Base-by-base conservation (phyloP, 306 rosid genomes). In the Heteromeles arbutifolia region DNA sequence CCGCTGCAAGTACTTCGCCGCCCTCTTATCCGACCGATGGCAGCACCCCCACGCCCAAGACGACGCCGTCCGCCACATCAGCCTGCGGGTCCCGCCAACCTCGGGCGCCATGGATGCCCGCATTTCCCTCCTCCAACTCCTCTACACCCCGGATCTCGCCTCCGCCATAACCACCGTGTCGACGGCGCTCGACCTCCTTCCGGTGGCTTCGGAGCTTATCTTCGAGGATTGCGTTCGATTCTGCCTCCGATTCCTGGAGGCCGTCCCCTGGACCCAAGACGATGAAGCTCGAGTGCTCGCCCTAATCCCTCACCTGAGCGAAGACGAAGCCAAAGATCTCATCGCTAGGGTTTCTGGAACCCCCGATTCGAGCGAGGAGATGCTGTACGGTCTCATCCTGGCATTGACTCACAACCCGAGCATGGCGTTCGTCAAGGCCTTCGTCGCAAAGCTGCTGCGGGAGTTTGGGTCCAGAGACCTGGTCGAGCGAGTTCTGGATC, bases 221-320 rank as follows among this genome's bases (percentile, higher is more conserved):
- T 95, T 95, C 73, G 98, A 95, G 82, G 98, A 85, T 5, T 92
- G 97, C 80, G 90, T 92, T 37, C 81, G 79, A 14, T 83, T 80
- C 70, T 94, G 97, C 53, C 95, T 94, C 17, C 78, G 74, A 13
- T 90, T 84, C 48, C 96, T 94, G 3, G 97, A 92, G 79, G 96
- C 96, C 18, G 98, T 94, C 44, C 97, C 98, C 13, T 94, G 98
- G 98, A 86, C 87, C 5, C 96, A 92, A 24, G 98, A 90, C 4
- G 98, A 94, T 50, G 98, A 94, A 74, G 79, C 50, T 65, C 81
- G 92, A 53, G 92, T 94, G 0, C 72, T 90, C 43, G 82, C 62
- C 54, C 28, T 94, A 66, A 85, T 94, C 70, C 98, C 98, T 3
- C 79, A 86, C 34, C 81, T 94, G 58, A 74, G 85, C 41, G 90